Conservation (phyloP, 1,284 basidiomycete species). For the Malassezia globosa region DNA sequence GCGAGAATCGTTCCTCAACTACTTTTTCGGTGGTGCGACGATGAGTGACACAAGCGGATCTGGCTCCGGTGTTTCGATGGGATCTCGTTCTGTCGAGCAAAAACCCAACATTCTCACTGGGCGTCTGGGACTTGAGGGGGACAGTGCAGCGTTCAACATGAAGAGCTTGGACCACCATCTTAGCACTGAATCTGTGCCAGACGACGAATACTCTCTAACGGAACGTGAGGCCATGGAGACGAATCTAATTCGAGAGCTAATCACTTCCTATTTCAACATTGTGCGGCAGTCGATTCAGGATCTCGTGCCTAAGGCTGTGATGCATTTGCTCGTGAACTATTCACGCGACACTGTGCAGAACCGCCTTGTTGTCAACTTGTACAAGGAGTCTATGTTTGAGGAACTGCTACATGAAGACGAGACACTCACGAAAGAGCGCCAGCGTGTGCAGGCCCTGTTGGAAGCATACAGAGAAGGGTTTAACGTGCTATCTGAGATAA, state of each 20-base stretch:
- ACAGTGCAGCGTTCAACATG: constrained; percentile 88
- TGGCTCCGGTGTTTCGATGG: constrained; percentile 21
- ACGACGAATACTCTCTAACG: constrained; percentile 53
- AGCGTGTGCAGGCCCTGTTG: constrained; percentile 81
- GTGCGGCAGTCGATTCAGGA: constrained; percentile 94
- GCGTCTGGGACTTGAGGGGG: constrained; percentile 58
- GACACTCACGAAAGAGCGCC: constrained; percentile 78
- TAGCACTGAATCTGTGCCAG: constrained; percentile 31
- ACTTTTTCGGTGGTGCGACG: constrained; percentile 43
- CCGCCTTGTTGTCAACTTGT: constrained; percentile 76
- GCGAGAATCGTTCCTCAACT: constrained; percentile 43
- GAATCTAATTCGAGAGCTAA: constrained; percentile 80
- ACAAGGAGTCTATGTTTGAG: constrained; percentile 68
- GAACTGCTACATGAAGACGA: constrained; percentile 93
- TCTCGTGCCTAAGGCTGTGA: constrained; percentile 68
- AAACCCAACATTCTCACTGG: constrained; percentile 50
- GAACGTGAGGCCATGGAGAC: constrained; percentile 92
- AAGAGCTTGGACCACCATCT: constrained; percentile 86
- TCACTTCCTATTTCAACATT: constrained; percentile 89
- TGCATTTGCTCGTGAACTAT: constrained; percentile 73
- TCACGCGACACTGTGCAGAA: constrained; percentile 95
- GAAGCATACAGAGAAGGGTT: constrained; percentile 97
- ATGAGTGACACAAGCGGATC: constrained; percentile 23
- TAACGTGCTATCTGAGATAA: constrained; percentile 31
- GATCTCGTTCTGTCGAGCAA: constrained; percentile 18